These are phyloP conservation scores for Cytidiella melzeri DNA, from an alignment of 768 basidiomycete genomes.

Conservation along the genomic window DNA sequence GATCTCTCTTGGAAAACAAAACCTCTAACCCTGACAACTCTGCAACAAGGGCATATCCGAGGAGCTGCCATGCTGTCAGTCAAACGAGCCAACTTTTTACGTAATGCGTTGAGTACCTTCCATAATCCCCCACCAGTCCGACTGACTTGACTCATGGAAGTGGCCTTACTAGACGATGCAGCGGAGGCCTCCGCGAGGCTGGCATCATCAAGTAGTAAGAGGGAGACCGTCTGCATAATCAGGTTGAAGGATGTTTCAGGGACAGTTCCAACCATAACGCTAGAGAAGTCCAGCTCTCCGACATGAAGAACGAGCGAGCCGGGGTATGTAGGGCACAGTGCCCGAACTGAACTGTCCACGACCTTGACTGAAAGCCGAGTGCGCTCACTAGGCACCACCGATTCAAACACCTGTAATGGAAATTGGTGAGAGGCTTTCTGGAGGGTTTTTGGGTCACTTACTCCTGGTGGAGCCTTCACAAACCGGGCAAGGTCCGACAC, in stretches of 20 bases:
- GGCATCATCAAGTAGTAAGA: constrained; percentile 55
- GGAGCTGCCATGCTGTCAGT: constrained; percentile 32
- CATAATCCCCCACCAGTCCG: constrained; percentile 44
- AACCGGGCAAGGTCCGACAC: constrained; percentile 55
- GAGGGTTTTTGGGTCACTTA: constrained; percentile 32
- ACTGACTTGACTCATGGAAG: constrained; percentile 4
- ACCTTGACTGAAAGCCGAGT: constrained; percentile 66
- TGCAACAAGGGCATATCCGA: constrained; percentile 65
- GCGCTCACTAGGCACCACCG: constrained; percentile 85
- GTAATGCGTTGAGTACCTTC: constrained; percentile 43
- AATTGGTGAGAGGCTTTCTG: background rate
- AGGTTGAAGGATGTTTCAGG: constrained; percentile 48
- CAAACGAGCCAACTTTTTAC: background rate
- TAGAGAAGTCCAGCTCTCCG: constrained; percentile 61
- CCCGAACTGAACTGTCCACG: constrained; percentile 58
- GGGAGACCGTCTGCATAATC: constrained; percentile 39
- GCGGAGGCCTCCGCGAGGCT: constrained; percentile 21
- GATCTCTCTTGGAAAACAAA: constrained; percentile 28
- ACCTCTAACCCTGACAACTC: constrained; percentile 51
- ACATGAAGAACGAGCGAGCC: constrained; percentile 66
- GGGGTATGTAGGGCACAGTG: constrained; percentile 48
- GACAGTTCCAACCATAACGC: constrained; percentile 66
- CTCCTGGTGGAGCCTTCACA: constrained; percentile 82
- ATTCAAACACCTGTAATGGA: constrained; percentile 69
- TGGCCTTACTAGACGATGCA: constrained; percentile 5